A percentile compares a stretch with the other conserved stretches of the same genome.
Conservation (phyloP, 2,329 filamentous ascomycete genomes). For the Trematosphaeria pertusa region DNA sequence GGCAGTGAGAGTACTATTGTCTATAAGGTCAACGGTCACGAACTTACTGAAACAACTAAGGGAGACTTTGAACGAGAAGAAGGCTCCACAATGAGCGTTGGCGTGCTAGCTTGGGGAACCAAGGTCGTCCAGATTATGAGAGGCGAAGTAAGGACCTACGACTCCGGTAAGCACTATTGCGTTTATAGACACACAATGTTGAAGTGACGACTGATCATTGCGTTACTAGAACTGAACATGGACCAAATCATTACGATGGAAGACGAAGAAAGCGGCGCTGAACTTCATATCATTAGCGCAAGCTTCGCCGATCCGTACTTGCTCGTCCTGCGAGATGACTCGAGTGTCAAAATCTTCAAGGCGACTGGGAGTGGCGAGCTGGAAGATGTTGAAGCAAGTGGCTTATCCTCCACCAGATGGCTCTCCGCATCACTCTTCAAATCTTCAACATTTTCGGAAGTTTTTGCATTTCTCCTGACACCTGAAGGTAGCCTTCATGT, state of each 20-base stretch:
- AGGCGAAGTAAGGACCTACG: constrained; percentile 88
- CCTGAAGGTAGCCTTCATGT: constrained; percentile 77
- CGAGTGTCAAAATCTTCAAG: constrained; percentile 77
- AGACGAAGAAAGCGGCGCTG: constrained; percentile 79
- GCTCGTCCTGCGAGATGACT: constrained; percentile 82
- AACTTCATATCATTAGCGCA: constrained; percentile 78
- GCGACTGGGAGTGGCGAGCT: constrained; percentile 84
- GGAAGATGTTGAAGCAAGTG: constrained; percentile 76
- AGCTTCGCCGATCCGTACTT: constrained; percentile 89
- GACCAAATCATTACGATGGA: constrained; percentile 91
- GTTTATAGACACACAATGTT: no score
- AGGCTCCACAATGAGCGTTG: constrained; percentile 84
- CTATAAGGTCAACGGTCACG: constrained; percentile 74
- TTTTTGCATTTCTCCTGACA: constrained; percentile 79
- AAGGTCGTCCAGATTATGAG: constrained; percentile 87
- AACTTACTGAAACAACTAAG: constrained; percentile 76
- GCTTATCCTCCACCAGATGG: constrained; percentile 73
- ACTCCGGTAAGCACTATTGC: constrained; percentile 69
- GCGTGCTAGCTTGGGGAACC: constrained; percentile 78
- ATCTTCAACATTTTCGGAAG: constrained; percentile 63
- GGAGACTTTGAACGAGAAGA: constrained; percentile 93
- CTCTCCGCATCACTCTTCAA: constrained; percentile 82
- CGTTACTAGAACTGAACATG: constrained; percentile 74
- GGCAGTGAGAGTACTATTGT: constrained; percentile 80
- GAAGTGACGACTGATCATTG: constrained; percentile 3